Percentiles rank a stretch among this genome's conserved stretches.
These are phyloP conservation scores for Casuarina glauca DNA, from an alignment of 306 rosid species.

Conservation along the genomic window DNA sequence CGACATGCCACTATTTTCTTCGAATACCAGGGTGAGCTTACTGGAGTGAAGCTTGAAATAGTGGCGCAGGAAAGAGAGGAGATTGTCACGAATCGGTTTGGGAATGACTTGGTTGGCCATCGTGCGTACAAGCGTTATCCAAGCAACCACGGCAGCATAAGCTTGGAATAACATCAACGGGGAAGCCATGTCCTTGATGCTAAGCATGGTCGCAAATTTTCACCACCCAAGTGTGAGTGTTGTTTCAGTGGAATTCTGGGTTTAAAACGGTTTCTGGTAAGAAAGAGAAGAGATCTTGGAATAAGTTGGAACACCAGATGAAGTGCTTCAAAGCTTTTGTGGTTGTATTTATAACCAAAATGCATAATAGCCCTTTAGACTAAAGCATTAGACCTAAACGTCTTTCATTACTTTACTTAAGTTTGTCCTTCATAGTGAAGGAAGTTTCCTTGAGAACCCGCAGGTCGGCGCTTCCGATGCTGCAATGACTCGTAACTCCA, in stretches of 20 bases:
- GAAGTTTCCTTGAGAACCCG: no score
- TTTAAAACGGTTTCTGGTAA: no score
- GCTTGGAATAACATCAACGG: slow-evolving; percentile 76
- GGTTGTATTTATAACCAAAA: no score
- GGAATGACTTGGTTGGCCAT: slow-evolving; percentile 76
- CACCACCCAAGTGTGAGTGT: background rate
- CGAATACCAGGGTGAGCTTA: slow-evolving; percentile 67
- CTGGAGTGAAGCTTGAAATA: slow-evolving; percentile 47
- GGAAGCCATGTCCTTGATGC: slow-evolving; percentile 56
- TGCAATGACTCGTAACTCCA: no score
- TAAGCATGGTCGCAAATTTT: slow-evolving; percentile 41
- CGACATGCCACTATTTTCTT: slow-evolving; percentile 52
- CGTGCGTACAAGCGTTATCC: slow-evolving; percentile 67
- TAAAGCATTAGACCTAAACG: no score
- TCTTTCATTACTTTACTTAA: no score
- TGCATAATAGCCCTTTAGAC: no score
- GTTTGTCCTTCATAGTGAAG: no score
- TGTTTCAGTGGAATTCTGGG: background rate
- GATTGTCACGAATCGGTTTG: slow-evolving; percentile 54
- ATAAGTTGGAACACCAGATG: no score
- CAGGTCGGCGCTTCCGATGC: no score
- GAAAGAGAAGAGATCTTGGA: no score
- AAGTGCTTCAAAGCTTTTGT: no score
- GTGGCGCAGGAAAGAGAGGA: slow-evolving; percentile 40
- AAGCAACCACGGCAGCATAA: slow-evolving; percentile 77